A percentile compares a stretch with the other conserved stretches of the same genome.
These are phyloP conservation scores for Leccinum imitatum DNA, from an alignment of 768 basidiomycete species.

Conservation along the genomic window DNA sequence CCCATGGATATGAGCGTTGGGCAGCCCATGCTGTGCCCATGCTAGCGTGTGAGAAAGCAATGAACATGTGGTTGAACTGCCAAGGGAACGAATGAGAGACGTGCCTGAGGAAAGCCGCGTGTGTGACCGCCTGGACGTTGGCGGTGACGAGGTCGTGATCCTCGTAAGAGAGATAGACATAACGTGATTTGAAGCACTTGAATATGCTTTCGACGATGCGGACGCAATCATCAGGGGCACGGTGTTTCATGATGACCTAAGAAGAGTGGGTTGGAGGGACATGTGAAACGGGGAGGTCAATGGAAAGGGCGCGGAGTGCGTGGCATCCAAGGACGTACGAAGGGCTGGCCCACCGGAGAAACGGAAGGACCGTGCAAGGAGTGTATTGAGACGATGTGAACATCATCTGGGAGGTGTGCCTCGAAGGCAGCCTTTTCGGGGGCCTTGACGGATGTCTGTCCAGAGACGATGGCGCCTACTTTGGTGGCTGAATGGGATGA, in stretches of 20 bases:
- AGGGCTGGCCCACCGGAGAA: conserved; percentile 82
- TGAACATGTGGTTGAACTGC: conserved; percentile 9
- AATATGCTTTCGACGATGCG: conserved; percentile 81
- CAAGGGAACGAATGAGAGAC: conserved; percentile 4
- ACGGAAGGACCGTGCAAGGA: conserved; percentile 94
- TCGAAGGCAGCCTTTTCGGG: conserved; percentile 93
- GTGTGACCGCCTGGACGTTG: conserved; percentile 97
- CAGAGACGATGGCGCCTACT: conserved; percentile 86
- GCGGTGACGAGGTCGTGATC: conserved; percentile 97
- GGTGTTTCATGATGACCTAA: conserved; percentile 87
- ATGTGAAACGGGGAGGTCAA: background rate
- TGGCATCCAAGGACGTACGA: conserved; percentile 50
- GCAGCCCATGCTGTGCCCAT: conserved; percentile 98
- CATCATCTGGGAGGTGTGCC: conserved; percentile 78
- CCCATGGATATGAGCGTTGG: conserved; percentile 86
- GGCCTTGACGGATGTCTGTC: conserved; percentile 96
- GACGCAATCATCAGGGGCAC: conserved; percentile 73
- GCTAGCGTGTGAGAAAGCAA: conserved; percentile 39
- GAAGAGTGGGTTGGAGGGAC: background rate
- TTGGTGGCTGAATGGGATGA: conserved; percentile 71
- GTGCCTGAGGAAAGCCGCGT: conserved; percentile 95
- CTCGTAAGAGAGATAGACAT: conserved; percentile 92
- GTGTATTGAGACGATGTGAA: conserved; percentile 89
- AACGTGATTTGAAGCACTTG: conserved; percentile 74
- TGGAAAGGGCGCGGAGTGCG: background rate